Conservation (phyloP, 768 basidiomycete species). For the Lactarius evosmus region DNA sequence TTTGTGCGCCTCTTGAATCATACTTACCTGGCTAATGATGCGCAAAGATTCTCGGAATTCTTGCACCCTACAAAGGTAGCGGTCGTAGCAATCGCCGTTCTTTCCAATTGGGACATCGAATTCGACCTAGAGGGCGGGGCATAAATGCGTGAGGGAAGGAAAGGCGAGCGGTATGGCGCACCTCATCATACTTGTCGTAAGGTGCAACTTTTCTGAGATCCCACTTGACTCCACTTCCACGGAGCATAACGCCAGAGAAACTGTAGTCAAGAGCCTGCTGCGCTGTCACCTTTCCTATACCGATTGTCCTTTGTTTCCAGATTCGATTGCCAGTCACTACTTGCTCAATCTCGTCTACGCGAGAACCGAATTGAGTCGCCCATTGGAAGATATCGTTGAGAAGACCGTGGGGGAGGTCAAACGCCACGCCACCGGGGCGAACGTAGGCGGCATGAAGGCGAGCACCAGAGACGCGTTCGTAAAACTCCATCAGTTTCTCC, state of each 20-base stretch:
- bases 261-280: constrained; percentile 88
- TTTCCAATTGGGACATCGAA: constrained; percentile 96
- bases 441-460: constrained; percentile 98
- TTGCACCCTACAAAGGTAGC: constrained; percentile 95
- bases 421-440: constrained; percentile 95
- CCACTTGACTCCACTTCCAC: constrained; percentile 93
- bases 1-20: not conserved
- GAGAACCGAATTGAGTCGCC: constrained; percentile 88
- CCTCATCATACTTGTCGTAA: constrained; percentile 96
- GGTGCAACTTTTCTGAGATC: constrained; percentile 88
- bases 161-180: constrained; percentile 31
- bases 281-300: constrained; percentile 86
- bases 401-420: constrained; percentile 97
- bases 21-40: constrained; percentile 73
- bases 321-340: constrained; percentile 97
- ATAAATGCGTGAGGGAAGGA: not conserved
- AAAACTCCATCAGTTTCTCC: constrained; percentile 99
- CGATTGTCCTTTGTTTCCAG: constrained; percentile 94
- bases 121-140: constrained; percentile 59
- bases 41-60: constrained; percentile 94
- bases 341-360: constrained; percentile 97
- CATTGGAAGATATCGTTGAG: constrained; percentile 97
- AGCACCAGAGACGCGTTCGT: constrained; percentile 97
- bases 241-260: constrained; percentile 96
- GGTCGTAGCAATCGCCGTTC: constrained; percentile 97